Percentiles rank a stretch among this genome's conserved stretches.
phyloP scores from a whole-genome alignment of 257 asterid genomes.

The Capsicum rhomboideum region DNA sequence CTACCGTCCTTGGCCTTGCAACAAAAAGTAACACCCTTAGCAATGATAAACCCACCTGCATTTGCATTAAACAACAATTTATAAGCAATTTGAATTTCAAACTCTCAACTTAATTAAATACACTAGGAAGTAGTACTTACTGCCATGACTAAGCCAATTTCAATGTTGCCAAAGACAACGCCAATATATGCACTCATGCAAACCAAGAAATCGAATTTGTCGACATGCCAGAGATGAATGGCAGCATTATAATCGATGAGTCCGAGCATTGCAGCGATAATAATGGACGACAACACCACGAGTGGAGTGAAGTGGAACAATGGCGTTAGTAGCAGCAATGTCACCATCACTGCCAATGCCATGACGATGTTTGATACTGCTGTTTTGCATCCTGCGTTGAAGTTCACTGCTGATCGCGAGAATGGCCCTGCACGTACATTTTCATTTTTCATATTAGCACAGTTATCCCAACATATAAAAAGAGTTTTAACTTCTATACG shows the following conservation, averaged over 20 bases:
- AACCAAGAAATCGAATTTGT: constrained; percentile 83
- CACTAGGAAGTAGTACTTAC: constrained; percentile 25
- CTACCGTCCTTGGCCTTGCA: constrained; percentile 76
- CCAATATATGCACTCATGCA: constrained; percentile 86
- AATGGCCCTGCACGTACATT: constrained; percentile 61
- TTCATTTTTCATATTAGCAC: not conserved
- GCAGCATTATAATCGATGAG: constrained; percentile 88
- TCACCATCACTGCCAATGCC: constrained; percentile 89
- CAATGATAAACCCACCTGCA: constrained; percentile 61
- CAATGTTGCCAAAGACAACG: constrained; percentile 71
- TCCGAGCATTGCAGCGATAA: constrained; percentile 92
- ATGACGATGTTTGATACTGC: constrained; percentile 92
- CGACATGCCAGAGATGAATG: constrained; percentile 77
- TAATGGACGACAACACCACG: constrained; percentile 80
- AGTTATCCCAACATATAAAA: not conserved
- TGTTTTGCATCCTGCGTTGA: constrained; percentile 95
- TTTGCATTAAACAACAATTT: not conserved
- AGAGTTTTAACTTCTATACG: not conserved
- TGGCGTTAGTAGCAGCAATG: constrained; percentile 69
- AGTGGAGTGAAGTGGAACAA: constrained; percentile 82
- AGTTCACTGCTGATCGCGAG: constrained; percentile 94
- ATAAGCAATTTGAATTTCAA: not conserved
- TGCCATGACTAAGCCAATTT: constrained; percentile 68
- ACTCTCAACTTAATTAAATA: not conserved
- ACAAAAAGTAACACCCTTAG: constrained; percentile 69